Percentiles rank a stretch among this genome's conserved stretches.
Evolutionary conservation across 306 rosid genomes (phyloP).

Genomic region (Alnus glutinosa): DNA sequence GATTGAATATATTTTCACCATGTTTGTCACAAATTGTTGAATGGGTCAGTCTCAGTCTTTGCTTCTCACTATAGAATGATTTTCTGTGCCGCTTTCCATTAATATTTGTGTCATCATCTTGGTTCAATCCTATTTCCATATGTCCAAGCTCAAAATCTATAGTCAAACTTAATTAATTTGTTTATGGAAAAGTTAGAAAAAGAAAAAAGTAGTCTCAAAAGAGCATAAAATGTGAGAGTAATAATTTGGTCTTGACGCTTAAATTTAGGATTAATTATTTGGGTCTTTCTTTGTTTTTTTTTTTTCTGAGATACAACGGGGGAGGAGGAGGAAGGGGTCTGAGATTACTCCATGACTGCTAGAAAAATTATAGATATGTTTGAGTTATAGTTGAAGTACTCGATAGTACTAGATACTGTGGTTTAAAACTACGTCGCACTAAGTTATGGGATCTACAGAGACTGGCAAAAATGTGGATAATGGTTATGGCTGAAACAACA

Average conservation of each 20-base stretch:
- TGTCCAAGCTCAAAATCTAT: too few species aligned
- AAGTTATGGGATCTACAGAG: neutral
- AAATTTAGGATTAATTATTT: neutral
- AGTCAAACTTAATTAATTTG: too few species aligned
- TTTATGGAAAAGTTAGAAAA: too few species aligned
- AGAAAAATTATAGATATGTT: neutral
- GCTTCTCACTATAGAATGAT: constrained; percentile 12
- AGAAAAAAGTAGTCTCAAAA: too few species aligned
- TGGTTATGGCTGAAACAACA: neutral
- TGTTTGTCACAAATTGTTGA: constrained; percentile 24
- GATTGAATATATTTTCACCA: neutral
- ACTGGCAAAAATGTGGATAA: neutral
- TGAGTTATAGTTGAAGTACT: neutral
- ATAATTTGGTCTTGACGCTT: too few species aligned
- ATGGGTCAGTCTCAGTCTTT: neutral
- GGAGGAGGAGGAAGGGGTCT: neutral
- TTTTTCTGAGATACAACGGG: too few species aligned
- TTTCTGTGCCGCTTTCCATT: neutral
- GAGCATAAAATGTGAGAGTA: neutral
- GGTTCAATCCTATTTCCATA: too few species aligned
- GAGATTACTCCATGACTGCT: neutral
- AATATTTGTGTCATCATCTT: neutral
- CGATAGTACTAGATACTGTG: neutral
- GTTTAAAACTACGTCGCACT: neutral
- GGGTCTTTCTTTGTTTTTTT: too few species aligned